Evolutionary conservation across 108 stramenopile species (phyloP).

Genomic region (Nannochloropsis salina): DNA sequence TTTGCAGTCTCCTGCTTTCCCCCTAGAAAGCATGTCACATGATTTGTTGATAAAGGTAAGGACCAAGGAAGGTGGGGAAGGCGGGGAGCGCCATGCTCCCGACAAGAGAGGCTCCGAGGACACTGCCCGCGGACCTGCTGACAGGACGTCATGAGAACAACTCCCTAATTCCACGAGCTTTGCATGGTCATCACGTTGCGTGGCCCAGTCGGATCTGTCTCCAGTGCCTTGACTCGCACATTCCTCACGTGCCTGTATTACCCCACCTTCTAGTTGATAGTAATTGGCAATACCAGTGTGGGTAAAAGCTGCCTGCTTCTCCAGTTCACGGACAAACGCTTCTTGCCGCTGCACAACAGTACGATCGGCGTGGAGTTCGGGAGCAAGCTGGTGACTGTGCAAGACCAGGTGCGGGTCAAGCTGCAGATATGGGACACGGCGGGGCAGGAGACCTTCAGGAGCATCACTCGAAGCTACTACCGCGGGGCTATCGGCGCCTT

Average conservation of each 20-base stretch:
- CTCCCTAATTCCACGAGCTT: too few species aligned
- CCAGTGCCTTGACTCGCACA: background rate
- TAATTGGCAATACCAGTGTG: conserved; percentile 38
- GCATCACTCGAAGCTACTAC: conserved; percentile 46
- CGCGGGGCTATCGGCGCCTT: conserved; percentile 48
- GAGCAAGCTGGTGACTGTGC: conserved; percentile 31
- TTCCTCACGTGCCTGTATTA: background rate
- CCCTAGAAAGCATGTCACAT: background rate
- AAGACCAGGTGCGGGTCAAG: conserved; percentile 29
- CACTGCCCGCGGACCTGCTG: too few species aligned
- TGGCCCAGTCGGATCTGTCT: too few species aligned
- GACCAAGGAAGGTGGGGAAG: background rate
- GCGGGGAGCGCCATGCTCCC: too few species aligned
- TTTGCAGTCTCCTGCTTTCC: too few species aligned
- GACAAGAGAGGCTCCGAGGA: too few species aligned
- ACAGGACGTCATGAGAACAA: too few species aligned
- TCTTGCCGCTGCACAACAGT: conserved; percentile 50
- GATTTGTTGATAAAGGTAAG: conserved; percentile 18
- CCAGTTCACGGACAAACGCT: conserved; percentile 53
- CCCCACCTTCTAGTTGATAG: background rate
- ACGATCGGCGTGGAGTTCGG: conserved; percentile 56
- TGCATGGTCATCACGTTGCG: too few species aligned
- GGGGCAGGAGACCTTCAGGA: conserved; percentile 49
- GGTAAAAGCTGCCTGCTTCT: conserved; percentile 52
- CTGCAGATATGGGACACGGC: conserved; percentile 58